Evolutionary conservation across 2,329 filamentous ascomycete genomes (phyloP), one percentile per base, ranked within the genome.

Genomic region (Ceratocystis alfenasii): DNA sequence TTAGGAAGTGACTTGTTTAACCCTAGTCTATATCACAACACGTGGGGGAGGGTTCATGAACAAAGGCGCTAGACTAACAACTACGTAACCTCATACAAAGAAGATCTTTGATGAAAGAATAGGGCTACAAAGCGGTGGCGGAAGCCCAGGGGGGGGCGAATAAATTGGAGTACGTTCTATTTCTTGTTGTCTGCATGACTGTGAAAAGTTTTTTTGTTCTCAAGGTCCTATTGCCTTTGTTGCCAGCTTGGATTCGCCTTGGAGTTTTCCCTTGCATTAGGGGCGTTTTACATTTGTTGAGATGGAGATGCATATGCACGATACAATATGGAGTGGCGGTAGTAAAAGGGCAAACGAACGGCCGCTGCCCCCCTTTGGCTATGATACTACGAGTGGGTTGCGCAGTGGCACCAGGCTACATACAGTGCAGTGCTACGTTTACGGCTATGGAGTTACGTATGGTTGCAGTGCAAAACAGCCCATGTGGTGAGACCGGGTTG

Each of bases 211-310:
- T 59, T 59, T 22, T 30, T 65, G 50, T 28, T 33, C 22, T 12
- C 36, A 15, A 41, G 36, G 36, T 41, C 12, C 30, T 25, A 12
- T 60, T 22, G 2, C 4, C 45, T 64, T 33, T 30, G 50, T 15
- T 15, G 36, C 36, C 36, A 12, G 36, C 10, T 15, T 41, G 10
- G 36, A 15, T 12, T 41, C 10, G 12, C 36, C 36, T 41, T 41
- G 50, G 22, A 30, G 22, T 30, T 57, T 57, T 57, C 53, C 53
- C 25, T 57, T 57, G 53, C 53, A 57, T 57, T 57, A 57, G 53
- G 53, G 53, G 25, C 17, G 53, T 28, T 25, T 57, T 57, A 17
- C 36, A 41, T 57, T 57, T 57, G 53, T 57, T 57, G 22, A 57
- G 53, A 57, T 57, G 53, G 53, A 57, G 53, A 33, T 57, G 53